These are phyloP conservation scores for Orobanche coerulescens DNA, from an alignment of 257 asterid species.

Conservation along the genomic window DNA sequence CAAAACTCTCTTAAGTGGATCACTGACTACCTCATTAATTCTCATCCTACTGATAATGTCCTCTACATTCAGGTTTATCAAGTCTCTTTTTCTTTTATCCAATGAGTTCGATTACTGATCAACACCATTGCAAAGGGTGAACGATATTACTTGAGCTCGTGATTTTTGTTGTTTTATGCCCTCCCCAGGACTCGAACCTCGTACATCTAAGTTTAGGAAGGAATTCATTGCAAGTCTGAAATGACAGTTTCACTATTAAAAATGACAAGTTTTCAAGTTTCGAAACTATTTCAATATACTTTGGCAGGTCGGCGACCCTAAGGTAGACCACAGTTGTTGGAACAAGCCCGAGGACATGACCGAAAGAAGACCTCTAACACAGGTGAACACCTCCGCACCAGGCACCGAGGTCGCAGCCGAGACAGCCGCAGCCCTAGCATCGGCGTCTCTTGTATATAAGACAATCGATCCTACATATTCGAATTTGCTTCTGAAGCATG, in stretches of 20 bases:
- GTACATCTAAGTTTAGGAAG: too few species aligned
- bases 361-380: slow-evolving; percentile 49
- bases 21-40: slow-evolving; percentile 68
- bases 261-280: too few species aligned
- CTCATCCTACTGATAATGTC: slow-evolving; percentile 61
- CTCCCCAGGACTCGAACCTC: too few species aligned
- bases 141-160: too few species aligned
- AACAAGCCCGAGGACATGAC: slow-evolving; percentile 67
- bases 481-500: slow-evolving; percentile 53
- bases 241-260: too few species aligned
- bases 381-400: slow-evolving; percentile 52
- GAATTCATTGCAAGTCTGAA: too few species aligned
- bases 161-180: too few species aligned
- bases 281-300: background rate
- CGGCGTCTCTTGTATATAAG: slow-evolving; percentile 72
- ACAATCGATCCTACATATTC: slow-evolving; percentile 44
- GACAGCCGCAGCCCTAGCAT: slow-evolving; percentile 84
- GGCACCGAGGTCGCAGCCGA: slow-evolving; percentile 90
- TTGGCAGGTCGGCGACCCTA: slow-evolving; percentile 65
- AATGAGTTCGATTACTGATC: too few species aligned
- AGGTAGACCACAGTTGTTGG: slow-evolving; percentile 76
- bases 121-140: too few species aligned
- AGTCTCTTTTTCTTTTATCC: too few species aligned
- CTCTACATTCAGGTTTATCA: slow-evolving; percentile 66
- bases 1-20: slow-evolving; percentile 69